Evolutionary conservation across 352 stramenopile genomes (phyloP).

Genomic region (Phytophthora colocasiae): DNA sequence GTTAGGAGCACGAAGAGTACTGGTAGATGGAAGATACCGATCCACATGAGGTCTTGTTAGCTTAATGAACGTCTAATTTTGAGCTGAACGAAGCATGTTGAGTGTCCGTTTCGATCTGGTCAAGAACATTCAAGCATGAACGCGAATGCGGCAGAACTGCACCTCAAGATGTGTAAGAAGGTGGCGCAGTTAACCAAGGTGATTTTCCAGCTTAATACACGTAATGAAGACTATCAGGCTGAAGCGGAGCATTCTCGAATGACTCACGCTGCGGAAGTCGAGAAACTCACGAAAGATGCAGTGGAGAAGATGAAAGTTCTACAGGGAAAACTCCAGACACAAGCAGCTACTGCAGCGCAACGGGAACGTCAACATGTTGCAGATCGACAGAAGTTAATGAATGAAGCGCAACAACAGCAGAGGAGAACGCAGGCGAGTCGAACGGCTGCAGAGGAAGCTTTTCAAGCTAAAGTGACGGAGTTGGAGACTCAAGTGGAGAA

Average conservation of each 20-base stretch:
- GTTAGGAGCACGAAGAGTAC: constrained; percentile 22
- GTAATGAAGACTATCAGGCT: constrained; percentile 92
- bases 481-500: constrained; percentile 52
- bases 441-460: constrained; percentile 34
- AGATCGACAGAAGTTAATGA: constrained; percentile 25
- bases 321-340: constrained; percentile 46
- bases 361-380: constrained; percentile 36
- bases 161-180: constrained; percentile 96
- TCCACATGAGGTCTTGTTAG: constrained; percentile 2
- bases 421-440: constrained; percentile 40
- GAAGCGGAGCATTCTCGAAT: constrained; percentile 60
- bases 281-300: constrained; percentile 62
- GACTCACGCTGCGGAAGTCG: constrained; percentile 46
- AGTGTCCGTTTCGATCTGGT: constrained; percentile 25
- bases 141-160: constrained; percentile 59
- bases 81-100: background rate
- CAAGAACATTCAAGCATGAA: constrained; percentile 19
- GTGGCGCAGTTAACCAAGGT: constrained; percentile 95
- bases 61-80: constrained; percentile 26
- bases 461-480: constrained; percentile 51
- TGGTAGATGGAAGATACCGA: constrained; percentile 1
- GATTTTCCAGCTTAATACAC: constrained; percentile 95
- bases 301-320: constrained; percentile 57
- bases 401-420: constrained; percentile 32
- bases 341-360: constrained; percentile 38